phyloP scores from a whole-genome alignment of 2,329 filamentous ascomycete genomes.

The Coleophoma eucalyptorum region DNA sequence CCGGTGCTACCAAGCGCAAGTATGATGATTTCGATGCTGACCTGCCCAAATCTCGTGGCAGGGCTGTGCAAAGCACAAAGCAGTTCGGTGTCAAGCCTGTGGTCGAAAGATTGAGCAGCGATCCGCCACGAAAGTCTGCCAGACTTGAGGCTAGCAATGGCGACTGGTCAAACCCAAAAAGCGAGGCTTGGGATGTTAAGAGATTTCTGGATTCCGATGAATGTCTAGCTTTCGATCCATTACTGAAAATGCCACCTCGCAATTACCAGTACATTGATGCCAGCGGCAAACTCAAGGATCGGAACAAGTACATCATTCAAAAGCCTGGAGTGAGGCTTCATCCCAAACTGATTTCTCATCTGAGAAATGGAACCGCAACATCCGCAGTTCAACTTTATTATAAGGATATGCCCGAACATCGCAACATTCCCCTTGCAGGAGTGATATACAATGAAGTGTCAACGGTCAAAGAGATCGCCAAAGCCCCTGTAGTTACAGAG shows the following conservation, averaged over 20 bases:
- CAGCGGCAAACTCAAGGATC: constrained; percentile 13
- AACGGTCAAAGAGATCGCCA: not conserved
- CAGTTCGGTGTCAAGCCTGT: too few species aligned
- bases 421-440: constrained; percentile 17
- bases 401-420: constrained; percentile 8
- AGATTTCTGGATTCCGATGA: constrained; percentile 12
- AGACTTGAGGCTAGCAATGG: not conserved
- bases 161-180: constrained; percentile 17
- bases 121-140: not conserved
- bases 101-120: not conserved
- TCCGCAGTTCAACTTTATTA: constrained; percentile 11
- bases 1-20: not conserved
- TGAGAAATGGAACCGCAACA: constrained; percentile 17
- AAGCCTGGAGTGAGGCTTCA: constrained; percentile 7
- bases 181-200: constrained; percentile 13
- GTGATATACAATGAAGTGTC: constrained; percentile 6
- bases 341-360: constrained; percentile 16
- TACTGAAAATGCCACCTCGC: constrained; percentile 11
- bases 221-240: constrained; percentile 11
- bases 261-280: constrained; percentile 12
- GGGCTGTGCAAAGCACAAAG: too few species aligned
- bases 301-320: constrained; percentile 8
- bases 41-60: not conserved
- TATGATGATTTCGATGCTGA: not conserved
- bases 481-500: not conserved